Evolutionary conservation across 306 rosid genomes (phyloP).

Genomic region (Pyrus bretschneideri): DNA sequence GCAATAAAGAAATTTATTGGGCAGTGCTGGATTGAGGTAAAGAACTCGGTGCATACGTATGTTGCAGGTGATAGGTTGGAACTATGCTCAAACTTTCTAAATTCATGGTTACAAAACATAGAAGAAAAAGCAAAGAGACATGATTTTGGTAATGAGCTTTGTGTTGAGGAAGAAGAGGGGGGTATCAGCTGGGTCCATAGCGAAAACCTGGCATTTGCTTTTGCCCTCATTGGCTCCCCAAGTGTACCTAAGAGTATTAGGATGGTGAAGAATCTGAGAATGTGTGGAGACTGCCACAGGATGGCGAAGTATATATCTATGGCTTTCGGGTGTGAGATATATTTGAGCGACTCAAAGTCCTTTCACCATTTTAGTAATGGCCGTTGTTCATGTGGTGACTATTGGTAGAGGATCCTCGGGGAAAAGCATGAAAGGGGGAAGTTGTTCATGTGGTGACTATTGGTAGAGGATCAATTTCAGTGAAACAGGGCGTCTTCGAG

Average conservation of each 20-base stretch:
- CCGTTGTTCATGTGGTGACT: slow-evolving; percentile 83
- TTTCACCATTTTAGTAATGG: slow-evolving; percentile 81
- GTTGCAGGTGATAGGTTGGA: slow-evolving; percentile 46
- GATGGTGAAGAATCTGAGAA: slow-evolving; percentile 70
- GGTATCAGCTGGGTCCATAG: slow-evolving; percentile 56
- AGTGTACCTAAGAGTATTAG: slow-evolving; percentile 36
- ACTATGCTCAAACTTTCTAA: slow-evolving; percentile 33
- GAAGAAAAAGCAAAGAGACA: slow-evolving; percentile 37
- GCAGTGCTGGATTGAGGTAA: slow-evolving; percentile 71
- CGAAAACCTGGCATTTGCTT: slow-evolving; percentile 75
- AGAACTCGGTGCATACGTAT: slow-evolving; percentile 52
- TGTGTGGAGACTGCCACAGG: slow-evolving; percentile 74
- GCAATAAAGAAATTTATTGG: slow-evolving; percentile 40
- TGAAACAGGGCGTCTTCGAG: not conserved
- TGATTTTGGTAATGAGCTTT: slow-evolving; percentile 32
- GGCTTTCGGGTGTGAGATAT: slow-evolving; percentile 73
- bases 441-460: no score
- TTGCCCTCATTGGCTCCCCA: slow-evolving; percentile 53
- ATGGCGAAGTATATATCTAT: slow-evolving; percentile 65
- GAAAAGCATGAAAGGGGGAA: not conserved
- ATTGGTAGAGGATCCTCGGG: slow-evolving; percentile 45
- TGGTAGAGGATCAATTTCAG: not conserved
- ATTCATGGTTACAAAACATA: slow-evolving; percentile 49
- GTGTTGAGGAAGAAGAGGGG: slow-evolving; percentile 73
- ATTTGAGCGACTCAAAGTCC: slow-evolving; percentile 53